Conservation (phyloP, 106 monocot genomes). For the Dactylorhiza incarnata region DNA sequence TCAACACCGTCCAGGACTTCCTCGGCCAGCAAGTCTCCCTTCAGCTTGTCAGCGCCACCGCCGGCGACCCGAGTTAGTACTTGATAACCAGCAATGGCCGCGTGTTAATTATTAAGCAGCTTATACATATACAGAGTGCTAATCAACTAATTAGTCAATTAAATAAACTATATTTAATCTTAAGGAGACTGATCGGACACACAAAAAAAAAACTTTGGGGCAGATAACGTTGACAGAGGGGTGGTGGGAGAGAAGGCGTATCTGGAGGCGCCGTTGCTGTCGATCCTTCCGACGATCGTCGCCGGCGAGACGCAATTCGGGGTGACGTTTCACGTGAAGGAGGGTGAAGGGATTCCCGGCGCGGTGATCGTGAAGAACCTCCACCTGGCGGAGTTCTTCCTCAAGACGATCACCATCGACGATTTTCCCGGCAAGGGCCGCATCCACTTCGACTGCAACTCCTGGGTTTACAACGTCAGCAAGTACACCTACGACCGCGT, state of each 20-base stretch:
- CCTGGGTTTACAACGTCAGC: slow-evolving; percentile 45
- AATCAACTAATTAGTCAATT: background rate
- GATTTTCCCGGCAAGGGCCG: slow-evolving; percentile 32
- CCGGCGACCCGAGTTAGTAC: slow-evolving; percentile 12
- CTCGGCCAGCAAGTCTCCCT: slow-evolving; percentile 27
- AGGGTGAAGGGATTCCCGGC: slow-evolving; percentile 24
- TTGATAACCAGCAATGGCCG: no score
- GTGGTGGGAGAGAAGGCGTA: slow-evolving; percentile 11
- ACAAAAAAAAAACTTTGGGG: background rate
- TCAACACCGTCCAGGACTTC: slow-evolving; percentile 26
- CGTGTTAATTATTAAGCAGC: no score
- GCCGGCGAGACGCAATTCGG: slow-evolving; percentile 27
- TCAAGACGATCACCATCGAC: slow-evolving; percentile 46
- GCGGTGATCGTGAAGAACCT: slow-evolving; percentile 44
- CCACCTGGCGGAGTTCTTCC: slow-evolving; percentile 37
- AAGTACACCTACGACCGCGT: slow-evolving; percentile 38
- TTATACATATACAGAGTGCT: no score
- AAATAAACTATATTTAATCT: no score
- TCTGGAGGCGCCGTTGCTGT: slow-evolving; percentile 10
- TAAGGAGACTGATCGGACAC: no score
- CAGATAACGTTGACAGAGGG: slow-evolving; percentile 34
- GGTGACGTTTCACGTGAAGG: slow-evolving; percentile 25
- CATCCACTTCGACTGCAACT: slow-evolving; percentile 54
- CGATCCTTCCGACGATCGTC: slow-evolving; percentile 9
- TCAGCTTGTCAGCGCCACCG: slow-evolving; percentile 19